Base-by-base conservation (phyloP, 2,329 filamentous ascomycete species). In the Cladosporium sp. region DNA sequence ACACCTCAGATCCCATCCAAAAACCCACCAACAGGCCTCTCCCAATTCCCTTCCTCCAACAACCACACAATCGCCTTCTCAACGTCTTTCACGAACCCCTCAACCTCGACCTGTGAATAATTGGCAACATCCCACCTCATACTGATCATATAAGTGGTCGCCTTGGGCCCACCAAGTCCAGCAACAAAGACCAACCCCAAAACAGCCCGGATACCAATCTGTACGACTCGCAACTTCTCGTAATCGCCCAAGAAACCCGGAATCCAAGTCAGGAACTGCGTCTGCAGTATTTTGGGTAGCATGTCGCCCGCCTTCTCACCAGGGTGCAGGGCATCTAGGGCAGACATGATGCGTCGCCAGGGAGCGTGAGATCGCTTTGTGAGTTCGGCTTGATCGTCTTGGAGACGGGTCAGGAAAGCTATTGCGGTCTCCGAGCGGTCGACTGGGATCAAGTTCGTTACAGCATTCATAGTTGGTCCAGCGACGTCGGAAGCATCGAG, bases 401-500 rank as follows among this genome's bases (percentile, higher is more conserved):
- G 40, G 12, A 56, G 32, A 8, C 52, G 52, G n/a, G 25, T 15
- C 6, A 56, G 39, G 42, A 45, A 47, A 32, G 3, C 39, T 5
- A 55, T 3, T 1, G 22, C 39, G 10, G 24, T 17, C 35, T 55
- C 52, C 7, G 24, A 24, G 12, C 25, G 25, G 28, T 10, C 12
- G 24, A 56, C n/a, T 13, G 13, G 24, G 39, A 48, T 35, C 17
- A 56, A 40, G 39, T 56, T 47, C 15, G 40, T 47, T 15, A 47
- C 40, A 8, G 39, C 52, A 20, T 47, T 56, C 52, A 56, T 47
- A 8, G 57, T 59, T 36, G 52, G 57, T 2, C 57, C 52, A 25
- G 52, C 57, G 15, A 59, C 19, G n/a, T 59, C 44, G 9, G 48
- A 56, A 4, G 47, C 52, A 15, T 56, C 42, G 15, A 56, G 12